These are phyloP conservation scores for Fusarium paranaense DNA, from an alignment of 2,329 filamentous ascomycete genomes.

Conservation along the genomic window DNA sequence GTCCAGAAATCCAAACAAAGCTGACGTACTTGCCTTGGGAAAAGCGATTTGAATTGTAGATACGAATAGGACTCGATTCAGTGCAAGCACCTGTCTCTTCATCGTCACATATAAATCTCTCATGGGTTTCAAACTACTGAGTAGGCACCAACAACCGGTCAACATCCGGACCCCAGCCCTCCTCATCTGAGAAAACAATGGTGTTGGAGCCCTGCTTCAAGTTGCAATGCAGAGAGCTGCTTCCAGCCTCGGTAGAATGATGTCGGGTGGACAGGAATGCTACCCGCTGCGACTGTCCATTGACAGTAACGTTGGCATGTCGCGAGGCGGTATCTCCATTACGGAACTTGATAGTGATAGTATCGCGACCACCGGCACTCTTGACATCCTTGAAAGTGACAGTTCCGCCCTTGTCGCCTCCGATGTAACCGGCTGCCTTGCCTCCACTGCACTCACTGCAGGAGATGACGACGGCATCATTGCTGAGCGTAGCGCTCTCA, in stretches of 20 bases:
- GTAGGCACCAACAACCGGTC: conserved; percentile 65
- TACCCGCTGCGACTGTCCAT: conserved; percentile 61
- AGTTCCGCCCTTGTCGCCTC: conserved; percentile 59
- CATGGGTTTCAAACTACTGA: neutral
- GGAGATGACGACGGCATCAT: conserved; percentile 57
- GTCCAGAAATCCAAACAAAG: neutral
- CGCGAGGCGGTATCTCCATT: conserved; percentile 67
- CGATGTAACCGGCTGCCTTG: conserved; percentile 65
- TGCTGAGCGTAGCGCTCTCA: conserved; percentile 58
- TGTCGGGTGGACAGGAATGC: conserved; percentile 65
- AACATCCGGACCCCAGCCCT: conserved; percentile 52
- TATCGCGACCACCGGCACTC: conserved; percentile 59
- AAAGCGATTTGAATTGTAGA: neutral
- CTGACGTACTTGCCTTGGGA: neutral
- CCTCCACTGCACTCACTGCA: conserved; percentile 65
- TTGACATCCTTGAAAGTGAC: conserved; percentile 61
- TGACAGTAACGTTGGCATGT: conserved; percentile 66
- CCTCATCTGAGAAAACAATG: conserved; percentile 58
- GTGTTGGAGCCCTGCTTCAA: conserved; percentile 62
- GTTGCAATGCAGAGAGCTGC: conserved; percentile 60
- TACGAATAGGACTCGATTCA: neutral
- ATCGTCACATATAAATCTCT: neutral
- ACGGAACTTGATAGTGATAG: conserved; percentile 65
- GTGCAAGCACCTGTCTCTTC: neutral
- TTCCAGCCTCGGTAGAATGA: conserved; percentile 54